Percentiles rank a stretch among this genome's conserved stretches.
phyloP scores from a whole-genome alignment of 1,139 yeast species.

The Magnusiomyces clavatus region DNA sequence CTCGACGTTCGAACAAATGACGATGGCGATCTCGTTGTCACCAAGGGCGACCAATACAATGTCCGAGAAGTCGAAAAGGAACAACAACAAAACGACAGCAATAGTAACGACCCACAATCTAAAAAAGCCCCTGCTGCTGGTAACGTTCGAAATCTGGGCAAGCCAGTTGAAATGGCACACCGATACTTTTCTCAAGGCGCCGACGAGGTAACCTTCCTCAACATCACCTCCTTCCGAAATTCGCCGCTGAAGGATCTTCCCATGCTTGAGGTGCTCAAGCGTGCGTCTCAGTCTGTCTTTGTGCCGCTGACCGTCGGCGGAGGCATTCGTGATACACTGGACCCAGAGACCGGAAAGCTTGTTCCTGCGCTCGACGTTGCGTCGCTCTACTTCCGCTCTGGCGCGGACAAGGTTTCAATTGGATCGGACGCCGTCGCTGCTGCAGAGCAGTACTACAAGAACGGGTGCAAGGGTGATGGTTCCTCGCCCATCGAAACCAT shows the following conservation, averaged over 20 bases:
- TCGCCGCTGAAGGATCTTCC: slow-evolving; percentile 90
- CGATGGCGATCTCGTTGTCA: slow-evolving; percentile 87
- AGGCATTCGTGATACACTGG: slow-evolving; percentile 83
- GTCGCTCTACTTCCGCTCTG: slow-evolving; percentile 80
- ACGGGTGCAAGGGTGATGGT: slow-evolving; percentile 54
- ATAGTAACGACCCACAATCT: no score
- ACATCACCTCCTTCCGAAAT: slow-evolving; percentile 90
- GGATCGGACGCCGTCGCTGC: slow-evolving; percentile 95
- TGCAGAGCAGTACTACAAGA: slow-evolving; percentile 70
- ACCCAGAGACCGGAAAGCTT: slow-evolving; percentile 60
- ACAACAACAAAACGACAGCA: no score
- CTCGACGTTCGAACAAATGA: slow-evolving; percentile 94
- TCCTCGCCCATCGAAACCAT: slow-evolving; percentile 84
- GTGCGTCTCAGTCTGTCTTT: slow-evolving; percentile 82
- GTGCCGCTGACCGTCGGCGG: slow-evolving; percentile 98
- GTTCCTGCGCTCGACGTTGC: slow-evolving; percentile 89
- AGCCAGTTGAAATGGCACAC: slow-evolving; percentile 90
- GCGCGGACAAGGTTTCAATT: slow-evolving; percentile 95
- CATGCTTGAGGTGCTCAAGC: slow-evolving; percentile 79
- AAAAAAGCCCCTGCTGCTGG: slow-evolving; percentile 29
- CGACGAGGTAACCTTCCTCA: slow-evolving; percentile 88
- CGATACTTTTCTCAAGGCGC: slow-evolving; percentile 90
- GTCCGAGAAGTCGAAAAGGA: slow-evolving; percentile 53
- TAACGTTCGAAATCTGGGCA: slow-evolving; percentile 79
- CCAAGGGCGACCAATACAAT: slow-evolving; percentile 97